Conservation (phyloP, 192 early-diverging fungal species). For the Rhizoclosmatium sp. region DNA sequence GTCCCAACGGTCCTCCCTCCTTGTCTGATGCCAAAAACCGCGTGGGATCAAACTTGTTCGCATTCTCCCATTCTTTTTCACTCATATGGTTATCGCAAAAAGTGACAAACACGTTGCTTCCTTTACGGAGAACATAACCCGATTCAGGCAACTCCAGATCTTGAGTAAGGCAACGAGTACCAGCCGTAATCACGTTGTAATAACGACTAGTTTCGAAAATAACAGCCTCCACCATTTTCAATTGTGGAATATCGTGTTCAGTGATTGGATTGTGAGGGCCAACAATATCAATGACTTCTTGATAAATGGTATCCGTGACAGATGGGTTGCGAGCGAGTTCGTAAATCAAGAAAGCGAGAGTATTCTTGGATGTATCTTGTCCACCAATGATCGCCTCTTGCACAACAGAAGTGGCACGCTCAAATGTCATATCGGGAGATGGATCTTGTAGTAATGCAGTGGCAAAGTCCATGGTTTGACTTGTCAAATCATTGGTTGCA, state of each 20-base stretch:
- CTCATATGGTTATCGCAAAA: background rate
- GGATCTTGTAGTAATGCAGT: background rate
- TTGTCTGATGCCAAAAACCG: conserved; percentile 8
- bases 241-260: background rate
- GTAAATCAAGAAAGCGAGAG: conserved; percentile 15
- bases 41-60: background rate
- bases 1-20: background rate
- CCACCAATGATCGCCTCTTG: conserved; percentile 7
- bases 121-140: background rate
- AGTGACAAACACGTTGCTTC: background rate
- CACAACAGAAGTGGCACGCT: background rate
- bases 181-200: background rate
- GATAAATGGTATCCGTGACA: background rate
- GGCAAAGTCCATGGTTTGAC: background rate
- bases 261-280: background rate
- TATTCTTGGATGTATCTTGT: conserved; percentile 15
- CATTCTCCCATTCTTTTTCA: conserved; percentile 10
- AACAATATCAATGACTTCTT: conserved; percentile 3
- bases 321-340: conserved; percentile 14
- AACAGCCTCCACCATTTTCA: background rate
- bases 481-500: background rate
- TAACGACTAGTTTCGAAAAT: conserved; percentile 11
- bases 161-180: background rate
- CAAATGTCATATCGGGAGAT: background rate
- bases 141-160: background rate